Conservation (phyloP, 371 early-diverging fungal genomes). For the Mortierella polycephala region DNA sequence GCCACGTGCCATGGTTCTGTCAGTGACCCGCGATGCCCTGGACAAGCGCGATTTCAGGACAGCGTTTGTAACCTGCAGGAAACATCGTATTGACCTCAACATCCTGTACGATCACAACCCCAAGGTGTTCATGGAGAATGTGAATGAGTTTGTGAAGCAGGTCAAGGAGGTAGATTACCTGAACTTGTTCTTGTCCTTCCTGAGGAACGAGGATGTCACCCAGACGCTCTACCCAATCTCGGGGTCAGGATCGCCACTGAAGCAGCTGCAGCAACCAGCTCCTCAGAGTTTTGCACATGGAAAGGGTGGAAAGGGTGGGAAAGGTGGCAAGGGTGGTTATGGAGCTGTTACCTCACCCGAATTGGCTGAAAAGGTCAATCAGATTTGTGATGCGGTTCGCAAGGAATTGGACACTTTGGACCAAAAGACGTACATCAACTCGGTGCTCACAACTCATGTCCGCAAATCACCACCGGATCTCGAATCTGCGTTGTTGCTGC, state of each 20-base stretch:
- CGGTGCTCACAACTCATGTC: slow-evolving; percentile 89
- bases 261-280: slow-evolving; percentile 14
- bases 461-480: slow-evolving; percentile 86
- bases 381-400: slow-evolving; percentile 81
- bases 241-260: slow-evolving; percentile 28
- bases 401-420: slow-evolving; percentile 69
- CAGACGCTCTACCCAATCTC: slow-evolving; percentile 48
- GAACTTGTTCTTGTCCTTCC: slow-evolving; percentile 88
- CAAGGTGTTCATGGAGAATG: slow-evolving; percentile 71
- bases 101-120: slow-evolving; percentile 85
- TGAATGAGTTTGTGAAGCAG: slow-evolving; percentile 78
- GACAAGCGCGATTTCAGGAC: slow-evolving; percentile 76
- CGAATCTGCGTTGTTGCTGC: slow-evolving; percentile 79
- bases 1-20: slow-evolving; percentile 92
- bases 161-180: slow-evolving; percentile 87
- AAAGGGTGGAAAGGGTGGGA: slow-evolving; percentile 16
- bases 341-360: slow-evolving; percentile 20
- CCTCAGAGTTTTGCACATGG: slow-evolving; percentile 9
- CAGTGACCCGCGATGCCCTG: slow-evolving; percentile 78
- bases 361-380: slow-evolving; percentile 74
- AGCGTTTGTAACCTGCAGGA: slow-evolving; percentile 89
- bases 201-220: slow-evolving; percentile 67
- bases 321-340: slow-evolving; percentile 13
- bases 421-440: slow-evolving; percentile 76
- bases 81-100: slow-evolving; percentile 94